Evolutionary conservation across 305 asterid species (phyloP).

Genomic region (Withania somnifera): DNA sequence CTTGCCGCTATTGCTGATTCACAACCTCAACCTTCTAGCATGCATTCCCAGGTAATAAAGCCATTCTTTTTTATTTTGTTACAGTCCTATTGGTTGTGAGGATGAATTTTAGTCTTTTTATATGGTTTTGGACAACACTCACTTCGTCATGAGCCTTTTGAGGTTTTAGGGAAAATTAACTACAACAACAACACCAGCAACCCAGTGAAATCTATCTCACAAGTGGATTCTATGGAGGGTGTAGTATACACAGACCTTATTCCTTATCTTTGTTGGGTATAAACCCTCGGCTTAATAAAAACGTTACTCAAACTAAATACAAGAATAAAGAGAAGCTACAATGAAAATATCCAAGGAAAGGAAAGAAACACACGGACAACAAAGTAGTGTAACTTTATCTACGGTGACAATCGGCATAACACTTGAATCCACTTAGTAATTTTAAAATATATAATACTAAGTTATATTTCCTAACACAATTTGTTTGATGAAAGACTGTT

Average conservation of each 20-base stretch:
- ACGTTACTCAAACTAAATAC: too few species aligned
- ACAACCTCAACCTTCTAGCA: conserved; percentile 80
- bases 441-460: background rate
- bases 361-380: too few species aligned
- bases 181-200: background rate
- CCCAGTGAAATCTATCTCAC: too few species aligned
- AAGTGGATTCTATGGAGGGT: too few species aligned
- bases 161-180: too few species aligned
- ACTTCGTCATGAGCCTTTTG: background rate
- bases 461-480: background rate
- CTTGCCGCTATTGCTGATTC: conserved; percentile 98
- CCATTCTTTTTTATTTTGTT: background rate
- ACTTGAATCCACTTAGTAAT: background rate
- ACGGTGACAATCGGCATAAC: background rate
- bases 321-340: too few species aligned
- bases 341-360: too few species aligned
- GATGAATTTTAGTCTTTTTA: background rate
- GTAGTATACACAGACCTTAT: too few species aligned
- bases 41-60: conserved; percentile 72
- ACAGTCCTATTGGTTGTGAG: background rate
- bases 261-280: too few species aligned
- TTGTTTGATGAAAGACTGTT: background rate
- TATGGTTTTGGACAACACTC: background rate
- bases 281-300: too few species aligned
- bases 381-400: too few species aligned